These are phyloP conservation scores for Manihot esculenta DNA, from an alignment of 441 rosid species.

Conservation along the genomic window DNA sequence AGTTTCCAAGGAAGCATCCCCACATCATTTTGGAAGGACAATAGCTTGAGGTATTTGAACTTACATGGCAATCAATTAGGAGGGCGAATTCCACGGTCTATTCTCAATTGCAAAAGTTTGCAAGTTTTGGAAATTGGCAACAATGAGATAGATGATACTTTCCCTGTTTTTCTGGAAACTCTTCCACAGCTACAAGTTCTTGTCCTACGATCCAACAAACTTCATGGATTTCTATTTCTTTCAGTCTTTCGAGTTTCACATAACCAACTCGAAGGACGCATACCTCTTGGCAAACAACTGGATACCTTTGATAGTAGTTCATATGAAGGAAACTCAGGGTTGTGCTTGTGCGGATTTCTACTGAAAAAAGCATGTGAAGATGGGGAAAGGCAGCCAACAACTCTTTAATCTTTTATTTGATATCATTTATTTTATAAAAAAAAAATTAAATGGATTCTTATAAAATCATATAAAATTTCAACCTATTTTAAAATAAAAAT, in stretches of 20 bases:
- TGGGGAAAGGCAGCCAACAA: no score
- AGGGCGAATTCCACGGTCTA: conserved; percentile 25
- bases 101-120: conserved; percentile 14
- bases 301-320: conserved; percentile 11
- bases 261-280: conserved; percentile 12
- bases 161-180: conserved; percentile 5
- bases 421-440: no score
- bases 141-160: conserved; percentile 24
- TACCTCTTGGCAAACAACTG: conserved; percentile 2
- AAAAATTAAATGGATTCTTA: no score
- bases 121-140: conserved; percentile 22
- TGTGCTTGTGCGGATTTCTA: conserved; percentile 19
- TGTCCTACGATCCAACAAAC: conserved; percentile 17
- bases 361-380: not conserved
- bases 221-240: conserved; percentile 6
- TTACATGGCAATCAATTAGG: conserved; percentile 20
- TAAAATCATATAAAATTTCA: no score
- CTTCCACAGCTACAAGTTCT: conserved; percentile 3
- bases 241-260: not conserved
- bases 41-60: not conserved
- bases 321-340: conserved; percentile 8
- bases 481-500: no score
- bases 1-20: conserved; percentile 20
- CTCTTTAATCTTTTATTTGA: no score
- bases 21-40: not conserved